phyloP scores from a whole-genome alignment of 108 stramenopile genomes.

The Nannochloropsis salina region DNA sequence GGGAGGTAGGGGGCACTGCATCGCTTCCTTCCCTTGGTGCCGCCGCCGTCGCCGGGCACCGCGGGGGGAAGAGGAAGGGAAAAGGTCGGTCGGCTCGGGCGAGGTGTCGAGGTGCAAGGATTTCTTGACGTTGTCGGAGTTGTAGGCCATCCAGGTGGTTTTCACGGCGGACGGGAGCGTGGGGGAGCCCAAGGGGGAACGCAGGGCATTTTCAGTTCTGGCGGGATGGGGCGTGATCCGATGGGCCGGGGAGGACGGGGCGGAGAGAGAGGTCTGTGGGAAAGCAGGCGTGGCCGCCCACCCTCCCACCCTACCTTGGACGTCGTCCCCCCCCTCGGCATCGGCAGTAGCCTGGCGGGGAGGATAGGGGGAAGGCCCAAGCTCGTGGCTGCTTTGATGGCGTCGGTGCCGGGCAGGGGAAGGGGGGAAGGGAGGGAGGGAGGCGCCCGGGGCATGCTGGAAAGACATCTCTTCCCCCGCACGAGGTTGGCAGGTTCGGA shows the following conservation, averaged over 20 bases:
- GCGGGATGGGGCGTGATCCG: not conserved
- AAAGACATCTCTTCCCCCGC: not conserved
- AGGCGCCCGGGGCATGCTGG: not conserved
- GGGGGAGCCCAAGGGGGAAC: not conserved
- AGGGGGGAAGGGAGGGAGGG: no score
- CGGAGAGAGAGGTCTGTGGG: not conserved
- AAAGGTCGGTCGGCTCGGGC: not conserved
- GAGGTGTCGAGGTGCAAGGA: not conserved
- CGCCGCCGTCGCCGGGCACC: not conserved
- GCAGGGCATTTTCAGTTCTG: not conserved
- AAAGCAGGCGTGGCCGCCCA: not conserved
- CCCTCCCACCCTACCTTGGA: no score
- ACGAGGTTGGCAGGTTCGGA: not conserved
- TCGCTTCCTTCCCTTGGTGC: not conserved
- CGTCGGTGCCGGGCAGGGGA: no score
- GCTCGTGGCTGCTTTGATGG: no score
- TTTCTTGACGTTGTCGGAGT: conserved; percentile 15
- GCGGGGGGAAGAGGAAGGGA: not conserved
- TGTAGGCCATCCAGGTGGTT: not conserved
- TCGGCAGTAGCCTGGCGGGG: no score
- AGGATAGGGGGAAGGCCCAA: no score
- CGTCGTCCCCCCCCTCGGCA: no score
- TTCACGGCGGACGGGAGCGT: not conserved
- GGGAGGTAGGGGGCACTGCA: not conserved
- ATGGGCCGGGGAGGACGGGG: not conserved